Evolutionary conservation across 139 green algal genomes (phyloP), one percentile per base, ranked within the genome.

Genomic region (Coccomyxa sp.): DNA sequence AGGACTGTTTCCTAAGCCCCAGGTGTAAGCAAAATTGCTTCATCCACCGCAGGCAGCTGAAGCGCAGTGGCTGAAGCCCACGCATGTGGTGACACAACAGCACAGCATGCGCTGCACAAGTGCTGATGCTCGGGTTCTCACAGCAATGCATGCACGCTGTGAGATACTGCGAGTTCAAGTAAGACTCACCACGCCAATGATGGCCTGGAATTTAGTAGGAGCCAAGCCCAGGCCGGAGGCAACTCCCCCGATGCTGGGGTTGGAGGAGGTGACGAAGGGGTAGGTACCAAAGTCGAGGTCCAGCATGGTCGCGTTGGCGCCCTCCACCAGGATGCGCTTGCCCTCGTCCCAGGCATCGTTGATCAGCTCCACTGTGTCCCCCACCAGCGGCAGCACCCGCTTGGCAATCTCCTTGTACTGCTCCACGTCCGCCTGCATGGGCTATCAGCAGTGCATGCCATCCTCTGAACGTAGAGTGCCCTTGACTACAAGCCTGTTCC

Each of bases 211-310:
- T 64, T 92, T 94, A 76, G 80, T 93, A 10, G 97, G 96, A 0
- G 97, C 92, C 41, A 99, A 83, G 70, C 97, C 97, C 39, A 99
- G 89, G 39, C 97, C 97, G 14, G 89, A 88, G 70, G 92, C 92
- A 29, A 99, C 94, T 76, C 97, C 97, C 18, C 97, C 97, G 44
- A 98, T 95, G 75, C 87, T 94, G 39, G 95, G 95, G 88, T 99
- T 99, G 73, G 92, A 98, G 38, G 92, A 98, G 16, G 97, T 99
- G 12, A 99, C 97, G 78, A 96, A 99, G n/a, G 97, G 97, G 89
- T 99, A 99, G 35, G 97, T 99, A 64, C 97, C 97, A 72, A 98
- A 98, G 87, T 99, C 97, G 7, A 99, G 73, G 85, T 99, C 97
- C 31, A 99, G 89, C 95, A 99, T 97, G 36, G 97, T 99, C 8